phyloP scores from a whole-genome alignment of 2,329 filamentous ascomycete genomes.

The Fusarium tjaetaba region DNA sequence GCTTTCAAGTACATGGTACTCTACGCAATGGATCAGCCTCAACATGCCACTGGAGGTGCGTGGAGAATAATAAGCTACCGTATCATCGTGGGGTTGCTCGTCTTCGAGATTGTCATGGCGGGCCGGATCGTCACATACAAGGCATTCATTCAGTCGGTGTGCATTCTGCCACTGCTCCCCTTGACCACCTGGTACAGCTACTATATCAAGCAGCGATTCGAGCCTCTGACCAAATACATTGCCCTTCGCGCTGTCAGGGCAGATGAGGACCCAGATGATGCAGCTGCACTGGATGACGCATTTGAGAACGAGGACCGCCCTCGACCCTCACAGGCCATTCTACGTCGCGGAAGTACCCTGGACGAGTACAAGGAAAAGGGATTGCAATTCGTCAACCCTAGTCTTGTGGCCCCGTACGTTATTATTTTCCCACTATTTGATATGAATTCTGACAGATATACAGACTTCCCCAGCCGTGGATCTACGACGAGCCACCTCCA shows the following conservation, averaged over 20 bases:
- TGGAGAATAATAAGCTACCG: conserved; percentile 98
- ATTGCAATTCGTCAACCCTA: conserved; percentile 79
- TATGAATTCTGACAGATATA: conserved; percentile 22
- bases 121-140: conserved; percentile 81
- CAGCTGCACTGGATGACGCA: conserved; percentile 50
- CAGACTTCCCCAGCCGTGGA: conserved; percentile 77
- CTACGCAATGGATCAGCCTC: conserved; percentile 97
- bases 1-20: conserved; percentile 97
- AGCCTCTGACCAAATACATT: conserved; percentile 91
- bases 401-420: conserved; percentile 72
- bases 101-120: conserved; percentile 92
- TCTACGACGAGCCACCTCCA: conserved; percentile 67
- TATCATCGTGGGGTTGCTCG: conserved; percentile 82
- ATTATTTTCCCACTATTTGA: neutral
- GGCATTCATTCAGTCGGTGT: conserved; percentile 76
- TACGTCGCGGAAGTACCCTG: conserved; percentile 69
- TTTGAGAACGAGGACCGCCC: conserved; percentile 52
- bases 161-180: conserved; percentile 80
- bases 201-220: conserved; percentile 82
- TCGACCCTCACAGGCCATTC: conserved; percentile 52
- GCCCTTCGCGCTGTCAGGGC: conserved; percentile 85
- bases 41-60: conserved; percentile 90
- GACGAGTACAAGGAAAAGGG: conserved; percentile 79
- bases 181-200: conserved; percentile 90
- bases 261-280: conserved; percentile 54